Base-by-base conservation (phyloP, 1,139 yeast genomes). In the Magnusiomyces starmeri region DNA sequence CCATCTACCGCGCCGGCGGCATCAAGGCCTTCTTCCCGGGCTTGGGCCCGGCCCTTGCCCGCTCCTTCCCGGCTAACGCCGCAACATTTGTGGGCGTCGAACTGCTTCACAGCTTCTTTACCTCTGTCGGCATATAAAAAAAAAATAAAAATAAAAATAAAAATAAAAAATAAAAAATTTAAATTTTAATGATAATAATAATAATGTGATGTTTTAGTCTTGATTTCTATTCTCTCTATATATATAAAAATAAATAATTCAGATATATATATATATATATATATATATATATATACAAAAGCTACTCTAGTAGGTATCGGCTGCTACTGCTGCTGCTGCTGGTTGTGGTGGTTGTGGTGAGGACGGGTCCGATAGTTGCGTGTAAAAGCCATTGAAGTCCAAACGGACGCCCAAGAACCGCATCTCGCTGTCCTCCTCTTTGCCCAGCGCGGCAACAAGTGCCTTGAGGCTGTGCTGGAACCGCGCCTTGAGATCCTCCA, bases 51-150 rank as follows among this genome's bases (percentile, higher is more conserved):
- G 97, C 97, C 1, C 74, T 92, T 64, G 81, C 89, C 43, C 80
- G 98, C 68, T 84, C 96, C 26, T 90, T 92, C 85, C 97, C 97
- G 2, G 97, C 97, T 24, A 92, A 92, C 68, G 97, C 97, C 20
- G 97, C 97, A 21, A 90, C 97, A 2, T 92, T 92, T 73, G 78
- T 89, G 46, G 98, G 97, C 51, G 97, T 92, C 44, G 98, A 92
- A 68, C 65, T 90, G 54, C 89, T 96, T 14, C 86, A 83, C 70
- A 77, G 80, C 56, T 75, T 83, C 60, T 79, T 87, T 61, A 55
- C 49, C n/a, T 42, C 59, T 7, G 49, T 58, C 22, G 54, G 54
- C 16, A 48, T 57, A 25, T 59, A 52, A 43, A 47, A n/a, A 32
- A 26, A 40, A 32, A 43, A 22, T 16, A 41, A 22, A 32, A n/a